Evolutionary conservation across 2,329 filamentous ascomycete species (phyloP).

Genomic region (Chalaropsis ovoidea): DNA sequence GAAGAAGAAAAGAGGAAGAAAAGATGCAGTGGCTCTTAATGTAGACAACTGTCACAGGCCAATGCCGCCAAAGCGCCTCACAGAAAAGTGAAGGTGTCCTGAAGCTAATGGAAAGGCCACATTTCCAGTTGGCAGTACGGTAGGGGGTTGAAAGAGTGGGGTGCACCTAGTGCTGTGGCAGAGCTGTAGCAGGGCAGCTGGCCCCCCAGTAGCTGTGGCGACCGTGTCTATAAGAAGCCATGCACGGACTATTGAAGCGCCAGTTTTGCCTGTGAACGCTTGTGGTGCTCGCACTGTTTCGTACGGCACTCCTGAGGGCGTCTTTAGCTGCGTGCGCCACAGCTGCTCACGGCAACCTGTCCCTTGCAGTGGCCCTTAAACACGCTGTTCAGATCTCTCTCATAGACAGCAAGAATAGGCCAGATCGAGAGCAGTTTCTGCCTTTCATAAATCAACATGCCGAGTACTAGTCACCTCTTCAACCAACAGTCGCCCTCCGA

Average conservation of each 20-base stretch:
- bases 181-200: background rate
- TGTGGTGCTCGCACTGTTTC: background rate
- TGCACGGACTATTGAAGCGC: background rate
- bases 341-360: background rate
- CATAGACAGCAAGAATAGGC: background rate
- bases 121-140: constrained; percentile 34
- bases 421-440: too few relatives aligned
- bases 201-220: background rate
- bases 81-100: constrained; percentile 29
- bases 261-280: background rate
- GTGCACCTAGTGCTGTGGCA: constrained; percentile 5
- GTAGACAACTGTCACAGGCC: constrained; percentile 5
- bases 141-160: constrained; percentile 6
- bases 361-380: constrained; percentile 20
- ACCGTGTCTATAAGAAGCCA: background rate
- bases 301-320: constrained; percentile 4
- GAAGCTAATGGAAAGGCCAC: constrained; percentile 35
- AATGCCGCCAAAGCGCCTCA: constrained; percentile 31
- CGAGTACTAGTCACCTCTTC: background rate
- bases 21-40: constrained; percentile 14
- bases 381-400: constrained; percentile 14
- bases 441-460: too few relatives aligned
- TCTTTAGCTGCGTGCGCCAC: background rate
- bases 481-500: background rate
- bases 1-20: constrained; percentile 4